A percentile compares a stretch with the other conserved stretches of the same genome.
phyloP scores from a whole-genome alignment of 768 basidiomycete species.

The Russula sp. region DNA sequence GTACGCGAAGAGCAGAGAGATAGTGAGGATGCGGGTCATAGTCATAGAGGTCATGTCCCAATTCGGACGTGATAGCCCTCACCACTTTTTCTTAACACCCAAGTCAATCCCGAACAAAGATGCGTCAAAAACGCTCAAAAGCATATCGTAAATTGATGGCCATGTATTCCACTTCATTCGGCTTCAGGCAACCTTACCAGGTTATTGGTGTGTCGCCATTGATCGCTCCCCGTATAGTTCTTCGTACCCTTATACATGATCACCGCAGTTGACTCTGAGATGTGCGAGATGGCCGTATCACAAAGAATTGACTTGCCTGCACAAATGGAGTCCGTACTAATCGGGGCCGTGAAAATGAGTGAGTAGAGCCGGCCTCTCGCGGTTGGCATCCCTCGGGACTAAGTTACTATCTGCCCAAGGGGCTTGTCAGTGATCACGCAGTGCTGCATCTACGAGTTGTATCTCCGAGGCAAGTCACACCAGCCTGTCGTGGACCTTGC shows the following conservation, averaged over 20 bases:
- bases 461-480: slow-evolving; percentile 67
- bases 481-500: slow-evolving; percentile 84
- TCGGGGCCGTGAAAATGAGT: slow-evolving; percentile 91
- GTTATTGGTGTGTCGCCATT: slow-evolving; percentile 55
- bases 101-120: slow-evolving; percentile 30
- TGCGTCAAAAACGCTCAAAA: slow-evolving; percentile 96
- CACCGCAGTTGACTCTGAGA: slow-evolving; percentile 71
- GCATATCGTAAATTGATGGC: slow-evolving; percentile 92
- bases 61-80: background rate
- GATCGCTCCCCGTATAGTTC: background rate
- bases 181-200: slow-evolving; percentile 92
- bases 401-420: slow-evolving; percentile 34
- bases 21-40: slow-evolving; percentile 14
- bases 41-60: slow-evolving; percentile 9
- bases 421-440: slow-evolving; percentile 90
- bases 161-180: slow-evolving; percentile 79
- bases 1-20: slow-evolving; percentile 12
- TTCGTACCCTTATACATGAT: slow-evolving; percentile 8
- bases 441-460: slow-evolving; percentile 92
- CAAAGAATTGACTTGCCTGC: slow-evolving; percentile 72
- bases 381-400: background rate
- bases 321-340: slow-evolving; percentile 69
- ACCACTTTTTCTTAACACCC: background rate
- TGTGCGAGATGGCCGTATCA: slow-evolving; percentile 63
- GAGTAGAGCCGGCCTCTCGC: slow-evolving; percentile 33